Evolutionary conservation across 305 asterid genomes (phyloP).

Genomic region (Fraxinus floribunda): DNA sequence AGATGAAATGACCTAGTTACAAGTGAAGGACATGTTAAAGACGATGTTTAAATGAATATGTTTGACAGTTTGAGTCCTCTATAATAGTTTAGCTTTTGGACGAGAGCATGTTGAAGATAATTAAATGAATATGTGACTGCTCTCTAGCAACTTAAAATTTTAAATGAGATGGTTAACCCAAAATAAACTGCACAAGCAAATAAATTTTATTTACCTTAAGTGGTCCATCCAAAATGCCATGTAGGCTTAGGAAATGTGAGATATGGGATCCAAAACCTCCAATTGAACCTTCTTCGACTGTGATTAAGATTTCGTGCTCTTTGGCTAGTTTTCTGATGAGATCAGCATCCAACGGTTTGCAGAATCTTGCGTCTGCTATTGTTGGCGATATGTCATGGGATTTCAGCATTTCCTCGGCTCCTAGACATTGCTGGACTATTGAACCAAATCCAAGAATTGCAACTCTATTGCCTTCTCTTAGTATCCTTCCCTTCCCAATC

Average conservation of each 20-base stretch:
- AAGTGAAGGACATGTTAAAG: background rate
- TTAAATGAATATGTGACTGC: background rate
- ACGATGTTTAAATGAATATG: background rate
- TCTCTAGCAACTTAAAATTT: background rate
- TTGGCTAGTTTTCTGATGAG: slow-evolving; percentile 41
- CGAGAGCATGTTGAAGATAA: background rate
- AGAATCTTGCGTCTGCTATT: slow-evolving; percentile 70
- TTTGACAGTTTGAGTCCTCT: background rate
- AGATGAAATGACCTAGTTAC: background rate
- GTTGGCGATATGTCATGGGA: slow-evolving; percentile 34
- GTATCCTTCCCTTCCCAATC: slow-evolving; percentile 60
- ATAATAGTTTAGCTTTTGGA: background rate
- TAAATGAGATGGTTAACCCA: background rate
- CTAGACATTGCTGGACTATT: slow-evolving; percentile 54
- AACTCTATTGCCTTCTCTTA: slow-evolving; percentile 50
- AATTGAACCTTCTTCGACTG: slow-evolving; percentile 69
- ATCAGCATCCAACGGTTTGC: slow-evolving; percentile 67
- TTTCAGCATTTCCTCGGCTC: slow-evolving; percentile 47
- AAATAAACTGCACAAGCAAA: background rate
- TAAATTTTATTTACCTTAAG: slow-evolving; percentile 42
- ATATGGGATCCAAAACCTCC: slow-evolving; percentile 71
- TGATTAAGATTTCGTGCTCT: slow-evolving; percentile 54
- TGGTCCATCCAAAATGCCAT: slow-evolving; percentile 56
- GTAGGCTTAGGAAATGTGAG: slow-evolving; percentile 51
- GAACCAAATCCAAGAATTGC: slow-evolving; percentile 67